Evolutionary conservation across 805 yeast species (phyloP).

Genomic region (Henningerozyma blattae): DNA sequence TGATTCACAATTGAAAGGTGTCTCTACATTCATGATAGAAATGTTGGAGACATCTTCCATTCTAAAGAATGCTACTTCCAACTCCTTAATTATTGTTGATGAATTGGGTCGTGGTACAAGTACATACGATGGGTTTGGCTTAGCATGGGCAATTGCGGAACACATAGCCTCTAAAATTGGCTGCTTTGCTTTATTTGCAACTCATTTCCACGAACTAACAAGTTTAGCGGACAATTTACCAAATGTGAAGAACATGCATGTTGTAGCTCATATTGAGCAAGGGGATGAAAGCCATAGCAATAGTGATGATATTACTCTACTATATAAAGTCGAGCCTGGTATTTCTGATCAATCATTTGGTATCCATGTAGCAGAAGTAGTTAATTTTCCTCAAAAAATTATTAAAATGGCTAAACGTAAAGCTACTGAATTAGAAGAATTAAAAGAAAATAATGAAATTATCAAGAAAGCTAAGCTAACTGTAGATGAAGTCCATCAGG

Average conservation of each 20-base stretch:
- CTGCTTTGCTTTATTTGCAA: constrained; percentile 85
- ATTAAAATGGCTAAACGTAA: constrained; percentile 92
- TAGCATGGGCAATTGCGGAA: constrained; percentile 94
- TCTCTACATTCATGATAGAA: constrained; percentile 95
- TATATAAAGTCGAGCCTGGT: constrained; percentile 95
- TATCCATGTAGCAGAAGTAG: constrained; percentile 94
- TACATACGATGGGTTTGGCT: constrained; percentile 94
- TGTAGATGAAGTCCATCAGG: constrained; percentile 36
- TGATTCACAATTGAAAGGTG: constrained; percentile 93
- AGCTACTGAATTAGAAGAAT: constrained; percentile 73
- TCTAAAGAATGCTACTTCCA: constrained; percentile 69
- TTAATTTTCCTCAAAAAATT: constrained; percentile 82
- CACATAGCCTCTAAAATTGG: constrained; percentile 57
- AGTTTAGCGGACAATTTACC: constrained; percentile 51
- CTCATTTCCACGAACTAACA: constrained; percentile 95
- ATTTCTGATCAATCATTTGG: constrained; percentile 93
- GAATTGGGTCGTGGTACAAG: constrained; percentile 76
- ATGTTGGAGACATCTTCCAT: constrained; percentile 95
- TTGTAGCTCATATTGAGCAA: constrained; percentile 77
- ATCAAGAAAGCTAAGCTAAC: constrained; percentile 40
- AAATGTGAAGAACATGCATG: constrained; percentile 75
- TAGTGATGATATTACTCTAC: constrained; percentile 63
- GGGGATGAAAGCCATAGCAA: constrained; percentile 19
- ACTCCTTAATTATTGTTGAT: constrained; percentile 84
- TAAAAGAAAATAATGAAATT: constrained; percentile 30